A percentile compares a stretch with the other conserved stretches of the same genome.
These are phyloP conservation scores for Boeremia lycopersici DNA, from an alignment of 2,329 filamentous ascomycete genomes.

Conservation along the genomic window DNA sequence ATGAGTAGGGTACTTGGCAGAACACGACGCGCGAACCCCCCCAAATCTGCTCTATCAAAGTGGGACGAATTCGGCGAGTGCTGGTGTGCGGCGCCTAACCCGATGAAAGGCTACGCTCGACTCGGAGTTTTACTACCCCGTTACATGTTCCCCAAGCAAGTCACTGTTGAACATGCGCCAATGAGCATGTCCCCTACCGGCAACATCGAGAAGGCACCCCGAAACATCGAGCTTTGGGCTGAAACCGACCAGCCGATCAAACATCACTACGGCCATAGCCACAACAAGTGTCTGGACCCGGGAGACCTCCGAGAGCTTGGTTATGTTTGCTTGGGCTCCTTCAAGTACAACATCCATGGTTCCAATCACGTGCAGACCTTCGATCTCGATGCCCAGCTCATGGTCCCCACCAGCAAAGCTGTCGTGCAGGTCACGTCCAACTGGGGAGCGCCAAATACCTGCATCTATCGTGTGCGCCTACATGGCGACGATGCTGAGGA, in stretches of 20 bases:
- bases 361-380: constrained; percentile 52
- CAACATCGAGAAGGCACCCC: constrained; percentile 50
- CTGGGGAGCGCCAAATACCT: constrained; percentile 54
- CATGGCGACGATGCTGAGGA: constrained; percentile 43
- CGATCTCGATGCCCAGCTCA: constrained; percentile 39
- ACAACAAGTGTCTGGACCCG: constrained; percentile 20
- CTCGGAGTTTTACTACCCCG: constrained; percentile 62
- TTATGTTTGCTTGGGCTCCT: constrained; percentile 50
- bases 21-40: constrained; percentile 40
- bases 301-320: constrained; percentile 17
- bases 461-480: constrained; percentile 54
- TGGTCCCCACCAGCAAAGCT: constrained; percentile 39
- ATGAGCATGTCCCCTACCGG: constrained; percentile 42
- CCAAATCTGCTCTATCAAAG: constrained; percentile 63
- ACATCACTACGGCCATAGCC: constrained; percentile 26
- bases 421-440: constrained; percentile 51
- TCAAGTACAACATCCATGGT: constrained; percentile 50
- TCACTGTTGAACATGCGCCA: constrained; percentile 57
- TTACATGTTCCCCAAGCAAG: constrained; percentile 45
- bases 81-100: constrained; percentile 72
- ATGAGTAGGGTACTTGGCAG: not conserved
- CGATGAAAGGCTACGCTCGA: constrained; percentile 62
- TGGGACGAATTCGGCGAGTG: constrained; percentile 87
- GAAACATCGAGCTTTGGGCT: constrained; percentile 54
- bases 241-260: constrained; percentile 36